Base-by-base conservation (phyloP, 192 early-diverging fungal species). In the Kickxella alabastrina region DNA sequence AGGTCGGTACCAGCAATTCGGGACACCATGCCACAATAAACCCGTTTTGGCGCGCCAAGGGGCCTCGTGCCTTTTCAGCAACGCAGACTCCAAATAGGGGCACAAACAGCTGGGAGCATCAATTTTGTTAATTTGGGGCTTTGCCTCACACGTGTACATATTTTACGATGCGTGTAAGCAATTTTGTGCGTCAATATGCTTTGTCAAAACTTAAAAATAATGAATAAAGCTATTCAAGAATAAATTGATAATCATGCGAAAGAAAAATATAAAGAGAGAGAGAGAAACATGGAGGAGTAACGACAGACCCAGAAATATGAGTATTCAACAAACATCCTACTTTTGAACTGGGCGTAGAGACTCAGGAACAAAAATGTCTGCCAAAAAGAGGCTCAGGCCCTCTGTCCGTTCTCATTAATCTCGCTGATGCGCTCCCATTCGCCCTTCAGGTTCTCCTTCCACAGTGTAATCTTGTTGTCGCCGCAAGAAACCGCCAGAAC, bases 391-490 rank as follows among this genome's bases (percentile, higher is more conserved):
- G 17, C 17, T 29, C 49, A 73, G 4, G 58, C 62, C 55, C 39
- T 74, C 23, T 57, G 59, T 15, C 61, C 60, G 32, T 59, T 64
- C 51, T 68, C 72, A 36, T 79, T 67, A 8, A 92, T 69, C 55
- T 91, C 89, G 47, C 87, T 87, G 39, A 95, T 82, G 43, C 85
- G 80, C 59, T 87, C 87, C 87, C 88, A 99, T 34, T 91, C 89
- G 60, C 94, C 92, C 56, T 86, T 84, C 36, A 92, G 58, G 62
- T 87, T 90, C 79, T 97, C 92, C 68, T 96, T 96, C 93, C 93
- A 99, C 48, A 99, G 75, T 3, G 90, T 92, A 15, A 99, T 80
- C 77, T 89, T 93, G 79, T 97, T 97, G 66, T 99, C 94, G 18
- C 93, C 97, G 59, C 90, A 87, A 9, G 91, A 89, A 10, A 99